These are phyloP conservation scores for Novymonas esmeraldas DNA, from an alignment of 208 protist species.

Conservation along the genomic window DNA sequence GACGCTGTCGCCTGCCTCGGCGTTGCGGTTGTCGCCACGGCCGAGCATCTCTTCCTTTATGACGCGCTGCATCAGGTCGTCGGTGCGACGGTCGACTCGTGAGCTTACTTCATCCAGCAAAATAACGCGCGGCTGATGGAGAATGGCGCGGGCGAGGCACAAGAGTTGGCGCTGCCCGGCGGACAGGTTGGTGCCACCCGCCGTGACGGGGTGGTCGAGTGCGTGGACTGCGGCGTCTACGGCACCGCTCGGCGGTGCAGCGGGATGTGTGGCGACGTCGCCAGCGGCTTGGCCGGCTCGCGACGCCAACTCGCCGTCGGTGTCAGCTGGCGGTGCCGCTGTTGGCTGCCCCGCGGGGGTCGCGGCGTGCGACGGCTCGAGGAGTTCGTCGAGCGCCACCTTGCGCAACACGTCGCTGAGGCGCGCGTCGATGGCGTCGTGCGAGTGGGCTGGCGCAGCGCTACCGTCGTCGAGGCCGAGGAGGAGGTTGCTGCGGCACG, in stretches of 20 bases:
- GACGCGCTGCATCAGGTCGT: slow-evolving; percentile 92
- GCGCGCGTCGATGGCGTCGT: slow-evolving; percentile 27
- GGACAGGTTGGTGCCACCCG: slow-evolving; percentile 88
- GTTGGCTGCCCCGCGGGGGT: not conserved
- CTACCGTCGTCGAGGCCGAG: slow-evolving; percentile 42
- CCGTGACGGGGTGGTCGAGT: slow-evolving; percentile 66
- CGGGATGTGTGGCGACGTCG: not conserved
- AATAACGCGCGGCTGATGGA: slow-evolving; percentile 88
- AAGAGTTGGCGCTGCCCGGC: slow-evolving; percentile 96
- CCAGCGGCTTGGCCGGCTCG: not conserved
- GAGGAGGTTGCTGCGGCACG: slow-evolving; percentile 94
- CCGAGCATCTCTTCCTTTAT: slow-evolving; percentile 76
- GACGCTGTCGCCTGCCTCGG: slow-evolving; percentile 3
- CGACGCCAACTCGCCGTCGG: slow-evolving; percentile 2
- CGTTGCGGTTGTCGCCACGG: slow-evolving; percentile 16
- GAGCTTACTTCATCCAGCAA: slow-evolving; percentile 97
- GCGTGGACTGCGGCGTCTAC: slow-evolving; percentile 22
- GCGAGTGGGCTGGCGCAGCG: too few species aligned
- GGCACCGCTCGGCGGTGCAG: not conserved
- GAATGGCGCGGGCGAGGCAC: slow-evolving; percentile 95
- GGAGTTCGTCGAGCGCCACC: slow-evolving; percentile 48
- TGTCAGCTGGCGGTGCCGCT: not conserved
- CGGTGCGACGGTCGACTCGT: slow-evolving; percentile 76
- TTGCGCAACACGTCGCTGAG: slow-evolving; percentile 49
- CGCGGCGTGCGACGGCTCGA: slow-evolving; percentile 17